These are phyloP conservation scores for Puccinia polysora DNA, from an alignment of 1,284 basidiomycete species.

Conservation along the genomic window DNA sequence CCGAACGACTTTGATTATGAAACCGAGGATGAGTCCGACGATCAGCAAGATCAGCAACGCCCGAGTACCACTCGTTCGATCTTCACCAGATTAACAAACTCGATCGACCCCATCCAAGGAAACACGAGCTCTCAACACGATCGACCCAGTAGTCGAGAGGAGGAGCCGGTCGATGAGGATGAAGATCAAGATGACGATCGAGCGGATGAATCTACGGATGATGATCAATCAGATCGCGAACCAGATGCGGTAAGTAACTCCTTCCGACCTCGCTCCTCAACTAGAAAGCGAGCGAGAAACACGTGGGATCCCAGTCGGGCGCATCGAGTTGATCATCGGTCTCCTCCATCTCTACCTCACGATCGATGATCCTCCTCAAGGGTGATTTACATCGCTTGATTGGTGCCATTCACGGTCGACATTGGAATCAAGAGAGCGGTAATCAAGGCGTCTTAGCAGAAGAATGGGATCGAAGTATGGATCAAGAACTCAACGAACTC, in stretches of 20 bases:
- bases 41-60: not conserved
- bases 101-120: too few species aligned
- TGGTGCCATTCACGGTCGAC: slow-evolving; percentile 21
- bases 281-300: too few species aligned
- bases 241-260: slow-evolving; percentile 16
- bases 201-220: slow-evolving; percentile 2
- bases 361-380: too few species aligned
- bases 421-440: not conserved
- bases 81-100: too few species aligned
- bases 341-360: too few species aligned
- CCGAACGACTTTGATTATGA: slow-evolving; percentile 19
- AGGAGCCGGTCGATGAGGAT: slow-evolving; percentile 13
- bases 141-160: too few species aligned
- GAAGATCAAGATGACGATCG: slow-evolving; percentile 13
- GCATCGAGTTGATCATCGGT: too few species aligned
- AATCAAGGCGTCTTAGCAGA: slow-evolving; percentile 58
- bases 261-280: too few species aligned
- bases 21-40: slow-evolving; percentile 11
- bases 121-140: too few species aligned
- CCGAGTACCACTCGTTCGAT: too few species aligned
- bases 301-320: too few species aligned
- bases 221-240: slow-evolving; percentile 26
- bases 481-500: slow-evolving; percentile 61
- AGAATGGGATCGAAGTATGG: slow-evolving; percentile 63
- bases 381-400: slow-evolving; percentile 32